phyloP scores from a whole-genome alignment of 495 filamentous ascomycete genomes.

The Podospora sp. region DNA sequence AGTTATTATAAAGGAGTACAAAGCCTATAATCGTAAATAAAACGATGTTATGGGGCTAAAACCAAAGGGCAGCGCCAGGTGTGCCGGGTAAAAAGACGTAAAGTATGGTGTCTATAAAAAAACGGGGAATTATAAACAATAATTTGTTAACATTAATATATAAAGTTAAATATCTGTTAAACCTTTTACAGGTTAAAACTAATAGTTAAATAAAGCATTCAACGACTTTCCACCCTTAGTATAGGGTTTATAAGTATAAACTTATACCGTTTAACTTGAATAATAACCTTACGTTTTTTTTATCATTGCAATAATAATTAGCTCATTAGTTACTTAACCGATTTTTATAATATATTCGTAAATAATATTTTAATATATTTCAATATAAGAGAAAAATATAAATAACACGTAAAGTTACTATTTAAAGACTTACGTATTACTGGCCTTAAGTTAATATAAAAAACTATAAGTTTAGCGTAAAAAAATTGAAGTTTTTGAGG shows the following conservation, averaged over 20 bases:
- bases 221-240: too few relatives aligned
- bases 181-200: too few relatives aligned
- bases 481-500: not conserved
- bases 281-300: not conserved
- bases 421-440: not conserved
- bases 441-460: not conserved
- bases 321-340: not conserved
- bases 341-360: not conserved
- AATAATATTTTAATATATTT: not conserved
- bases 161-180: too few relatives aligned
- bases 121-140: too few relatives aligned
- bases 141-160: too few relatives aligned
- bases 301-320: not conserved
- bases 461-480: not conserved
- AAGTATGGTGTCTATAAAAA: too few relatives aligned
- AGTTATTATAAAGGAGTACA: too few relatives aligned
- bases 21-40: too few relatives aligned
- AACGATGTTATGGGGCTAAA: too few relatives aligned
- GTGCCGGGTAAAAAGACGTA: too few relatives aligned
- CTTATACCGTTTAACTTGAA: not conserved
- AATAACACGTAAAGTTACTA: not conserved
- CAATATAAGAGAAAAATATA: not conserved
- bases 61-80: too few relatives aligned
- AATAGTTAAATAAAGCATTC: too few relatives aligned
- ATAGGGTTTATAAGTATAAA: not conserved